A percentile compares a stretch with the other conserved stretches of the same genome.
These are phyloP conservation scores for Dalbergia cochinchinensis DNA, from an alignment of 306 rosid genomes.

Conservation along the genomic window DNA sequence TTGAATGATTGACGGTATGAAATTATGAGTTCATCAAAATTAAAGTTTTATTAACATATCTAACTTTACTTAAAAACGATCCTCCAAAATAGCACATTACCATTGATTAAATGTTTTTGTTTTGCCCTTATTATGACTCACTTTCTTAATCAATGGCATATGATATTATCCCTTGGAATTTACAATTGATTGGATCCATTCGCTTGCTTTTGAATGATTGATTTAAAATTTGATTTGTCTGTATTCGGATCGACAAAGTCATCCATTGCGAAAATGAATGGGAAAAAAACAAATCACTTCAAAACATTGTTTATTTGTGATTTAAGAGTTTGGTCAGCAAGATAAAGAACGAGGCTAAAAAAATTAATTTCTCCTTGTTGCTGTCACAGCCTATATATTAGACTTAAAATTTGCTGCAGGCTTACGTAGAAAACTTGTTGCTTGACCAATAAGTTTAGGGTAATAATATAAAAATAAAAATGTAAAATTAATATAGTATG, in stretches of 20 bases:
- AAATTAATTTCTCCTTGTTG: not conserved
- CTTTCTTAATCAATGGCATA: too few relatives aligned
- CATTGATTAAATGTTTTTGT: too few relatives aligned
- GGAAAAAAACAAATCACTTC: not conserved
- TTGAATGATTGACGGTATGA: too few relatives aligned
- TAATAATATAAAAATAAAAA: not conserved
- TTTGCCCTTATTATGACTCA: too few relatives aligned
- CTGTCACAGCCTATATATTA: not conserved
- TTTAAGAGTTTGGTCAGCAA: not conserved
- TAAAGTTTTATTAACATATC: too few relatives aligned
- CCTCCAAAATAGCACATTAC: too few relatives aligned
- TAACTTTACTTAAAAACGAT: too few relatives aligned
- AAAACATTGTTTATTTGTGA: not conserved
- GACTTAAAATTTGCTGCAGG: not conserved
- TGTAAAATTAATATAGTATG: too few relatives aligned
- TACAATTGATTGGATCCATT: too few relatives aligned
- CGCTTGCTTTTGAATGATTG: too few relatives aligned
- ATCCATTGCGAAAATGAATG: not conserved
- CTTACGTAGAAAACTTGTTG: not conserved
- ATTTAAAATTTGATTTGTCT: slow-evolving; percentile 1
- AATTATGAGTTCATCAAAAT: too few relatives aligned
- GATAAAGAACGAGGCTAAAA: not conserved
- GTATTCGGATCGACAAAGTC: slow-evolving; percentile 24
- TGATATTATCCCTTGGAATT: too few relatives aligned
- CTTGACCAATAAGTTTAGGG: slow-evolving; percentile 10